phyloP scores from a whole-genome alignment of 345 rosid genomes.

The Citrus cavaleriei region DNA sequence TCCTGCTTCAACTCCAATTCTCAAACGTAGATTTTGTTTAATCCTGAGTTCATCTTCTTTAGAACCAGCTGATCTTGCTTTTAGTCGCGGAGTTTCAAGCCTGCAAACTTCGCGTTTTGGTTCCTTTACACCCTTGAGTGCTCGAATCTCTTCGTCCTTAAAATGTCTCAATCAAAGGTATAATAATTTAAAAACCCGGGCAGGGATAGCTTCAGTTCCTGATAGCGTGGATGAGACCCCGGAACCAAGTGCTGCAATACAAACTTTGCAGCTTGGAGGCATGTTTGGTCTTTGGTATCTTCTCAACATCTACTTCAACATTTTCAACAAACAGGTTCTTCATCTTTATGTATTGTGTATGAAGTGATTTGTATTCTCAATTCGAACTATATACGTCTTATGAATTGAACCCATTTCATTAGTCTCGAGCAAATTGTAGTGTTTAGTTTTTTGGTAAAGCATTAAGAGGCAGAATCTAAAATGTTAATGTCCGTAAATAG shows the following conservation, averaged over 20 bases:
- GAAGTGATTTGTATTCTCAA: not conserved
- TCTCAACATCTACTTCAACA: constrained; percentile 70
- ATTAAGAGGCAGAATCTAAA: not conserved
- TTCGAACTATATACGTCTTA: not conserved
- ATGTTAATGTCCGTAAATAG: constrained; percentile 27
- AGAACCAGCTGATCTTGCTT: constrained; percentile 7
- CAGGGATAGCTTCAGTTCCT: constrained; percentile 41
- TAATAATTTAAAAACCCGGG: constrained; percentile 32
- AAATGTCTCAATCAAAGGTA: constrained; percentile 9
- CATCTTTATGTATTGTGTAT: not conserved
- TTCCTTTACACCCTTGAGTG: constrained; percentile 1
- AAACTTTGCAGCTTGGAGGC: constrained; percentile 38
- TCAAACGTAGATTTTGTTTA: constrained; percentile 14
- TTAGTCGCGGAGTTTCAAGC: constrained; percentile 2
- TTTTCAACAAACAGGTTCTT: constrained; percentile 70
- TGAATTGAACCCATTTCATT: not conserved
- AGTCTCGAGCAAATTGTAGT: not conserved
- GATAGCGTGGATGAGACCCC: constrained; percentile 30
- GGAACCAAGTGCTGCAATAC: constrained; percentile 17
- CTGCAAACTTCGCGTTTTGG: not conserved
- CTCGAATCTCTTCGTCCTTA: constrained; percentile 11
- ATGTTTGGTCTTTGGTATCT: constrained; percentile 73
- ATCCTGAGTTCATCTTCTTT: not conserved
- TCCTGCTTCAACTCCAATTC: constrained; percentile 24
- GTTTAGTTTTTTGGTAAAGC: not conserved